These are phyloP conservation scores for Pythium sukuiense DNA, from an alignment of 352 stramenopile species.

Conservation along the genomic window DNA sequence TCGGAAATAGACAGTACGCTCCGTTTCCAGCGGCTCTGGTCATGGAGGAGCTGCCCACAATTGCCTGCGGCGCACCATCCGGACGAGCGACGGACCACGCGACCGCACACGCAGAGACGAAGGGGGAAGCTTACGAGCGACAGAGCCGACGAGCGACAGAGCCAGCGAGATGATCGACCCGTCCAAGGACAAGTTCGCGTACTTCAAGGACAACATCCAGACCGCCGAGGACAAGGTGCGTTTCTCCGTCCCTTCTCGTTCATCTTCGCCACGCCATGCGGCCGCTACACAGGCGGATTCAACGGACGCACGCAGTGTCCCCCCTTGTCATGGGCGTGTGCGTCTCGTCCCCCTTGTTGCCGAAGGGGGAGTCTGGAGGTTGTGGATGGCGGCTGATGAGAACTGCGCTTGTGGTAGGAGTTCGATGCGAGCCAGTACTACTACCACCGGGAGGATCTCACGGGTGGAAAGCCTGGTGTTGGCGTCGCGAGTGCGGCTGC, in stretches of 20 bases:
- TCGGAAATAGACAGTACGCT: conserved; percentile 2
- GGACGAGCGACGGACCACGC: conserved; percentile 21
- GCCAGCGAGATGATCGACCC: conserved; percentile 68
- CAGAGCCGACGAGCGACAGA: background rate
- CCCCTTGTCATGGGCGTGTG: background rate
- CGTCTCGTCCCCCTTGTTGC: background rate
- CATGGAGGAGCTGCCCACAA: conserved; percentile 28
- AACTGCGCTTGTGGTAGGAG: conserved; percentile 33
- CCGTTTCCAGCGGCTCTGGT: conserved; percentile 16
- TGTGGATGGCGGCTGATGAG: background rate
- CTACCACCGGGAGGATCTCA: conserved; percentile 81
- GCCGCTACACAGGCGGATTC: no score
- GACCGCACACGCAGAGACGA: background rate
- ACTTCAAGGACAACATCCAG: conserved; percentile 91
- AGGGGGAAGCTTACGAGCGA: background rate
- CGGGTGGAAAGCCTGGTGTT: conserved; percentile 35
- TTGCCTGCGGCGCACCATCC: conserved; percentile 30
- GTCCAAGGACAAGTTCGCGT: conserved; percentile 88
- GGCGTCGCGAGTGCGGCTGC: conserved; percentile 28
- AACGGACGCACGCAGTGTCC: no score
- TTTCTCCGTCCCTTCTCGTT: background rate
- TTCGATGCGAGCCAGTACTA: conserved; percentile 90
- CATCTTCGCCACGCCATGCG: no score
- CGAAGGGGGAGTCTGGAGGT: no score
- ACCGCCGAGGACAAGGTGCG: conserved; percentile 83